Evolutionary conservation across 305 asterid genomes (phyloP).

Genomic region (Nicotiana rustica): DNA sequence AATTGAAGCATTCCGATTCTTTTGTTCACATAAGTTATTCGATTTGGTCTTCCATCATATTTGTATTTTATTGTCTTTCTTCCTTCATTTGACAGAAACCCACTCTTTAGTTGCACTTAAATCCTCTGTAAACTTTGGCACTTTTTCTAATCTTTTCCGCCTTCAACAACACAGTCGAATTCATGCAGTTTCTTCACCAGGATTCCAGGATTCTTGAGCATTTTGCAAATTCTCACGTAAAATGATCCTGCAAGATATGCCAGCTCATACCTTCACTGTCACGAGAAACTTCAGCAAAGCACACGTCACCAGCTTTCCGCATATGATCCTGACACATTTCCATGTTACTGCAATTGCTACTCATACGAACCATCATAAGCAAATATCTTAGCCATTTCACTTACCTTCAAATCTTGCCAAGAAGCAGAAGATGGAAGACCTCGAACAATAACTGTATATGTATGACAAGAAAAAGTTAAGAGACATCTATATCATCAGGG

Average conservation of each 20-base stretch:
- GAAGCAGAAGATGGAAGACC: constrained; percentile 99
- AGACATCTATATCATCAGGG: constrained; percentile 19
- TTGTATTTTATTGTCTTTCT: background rate
- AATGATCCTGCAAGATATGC: constrained; percentile 5
- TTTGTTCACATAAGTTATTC: background rate
- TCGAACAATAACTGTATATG: constrained; percentile 74
- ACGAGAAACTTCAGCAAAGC: constrained; percentile 98
- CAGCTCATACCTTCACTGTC: constrained; percentile 84
- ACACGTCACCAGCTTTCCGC: constrained; percentile 99
- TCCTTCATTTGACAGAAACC: background rate
- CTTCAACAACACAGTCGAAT: background rate
- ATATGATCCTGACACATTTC: constrained; percentile 85
- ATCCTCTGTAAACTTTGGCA: background rate
- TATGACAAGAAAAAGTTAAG: constrained; percentile 27
- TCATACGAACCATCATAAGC: constrained; percentile 10
- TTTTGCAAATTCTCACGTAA: constrained; percentile 5
- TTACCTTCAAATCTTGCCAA: constrained; percentile 99
- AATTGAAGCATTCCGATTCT: background rate
- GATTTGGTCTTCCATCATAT: background rate
- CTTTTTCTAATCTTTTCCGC: background rate
- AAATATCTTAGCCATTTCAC: constrained; percentile 28
- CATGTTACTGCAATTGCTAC: constrained; percentile 32
- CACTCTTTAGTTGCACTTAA: background rate
- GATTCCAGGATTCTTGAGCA: background rate
- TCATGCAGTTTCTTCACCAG: background rate